phyloP scores from a whole-genome alignment of 495 filamentous ascomycete species.

The Hypomontagnella submonticulosa region DNA sequence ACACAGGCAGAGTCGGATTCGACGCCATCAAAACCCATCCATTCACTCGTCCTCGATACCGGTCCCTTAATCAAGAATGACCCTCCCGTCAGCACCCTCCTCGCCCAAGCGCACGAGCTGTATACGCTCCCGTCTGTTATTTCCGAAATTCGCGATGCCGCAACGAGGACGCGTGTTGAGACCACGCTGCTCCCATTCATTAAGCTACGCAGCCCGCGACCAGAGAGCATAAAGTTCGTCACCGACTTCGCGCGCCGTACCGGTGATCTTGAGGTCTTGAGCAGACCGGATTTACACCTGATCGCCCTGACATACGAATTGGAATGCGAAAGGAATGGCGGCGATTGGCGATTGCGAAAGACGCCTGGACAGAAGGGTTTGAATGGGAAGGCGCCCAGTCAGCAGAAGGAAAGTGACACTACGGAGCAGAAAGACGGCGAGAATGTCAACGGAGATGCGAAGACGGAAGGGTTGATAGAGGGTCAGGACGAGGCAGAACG shows the following conservation, averaged over 20 bases:
- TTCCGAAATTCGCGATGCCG: slow-evolving; percentile 87
- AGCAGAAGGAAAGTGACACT: slow-evolving; percentile 39
- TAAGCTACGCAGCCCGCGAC: slow-evolving; percentile 74
- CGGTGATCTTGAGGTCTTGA: slow-evolving; percentile 87
- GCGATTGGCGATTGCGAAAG: slow-evolving; percentile 82
- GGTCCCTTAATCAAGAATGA: slow-evolving; percentile 92
- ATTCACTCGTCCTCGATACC: slow-evolving; percentile 89
- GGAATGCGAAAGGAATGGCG: slow-evolving; percentile 83
- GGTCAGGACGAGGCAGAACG: slow-evolving; percentile 8
- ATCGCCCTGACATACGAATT: slow-evolving; percentile 92
- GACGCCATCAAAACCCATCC: slow-evolving; percentile 67
- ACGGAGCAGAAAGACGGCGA: slow-evolving; percentile 19
- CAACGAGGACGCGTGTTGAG: slow-evolving; percentile 80
- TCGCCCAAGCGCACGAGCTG: slow-evolving; percentile 78
- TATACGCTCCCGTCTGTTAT: slow-evolving; percentile 89
- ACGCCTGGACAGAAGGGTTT: slow-evolving; percentile 79
- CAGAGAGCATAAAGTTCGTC: slow-evolving; percentile 80
- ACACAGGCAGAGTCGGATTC: slow-evolving; percentile 18
- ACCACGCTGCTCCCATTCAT: slow-evolving; percentile 86
- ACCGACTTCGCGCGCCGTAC: slow-evolving; percentile 88
- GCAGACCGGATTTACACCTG: slow-evolving; percentile 86
- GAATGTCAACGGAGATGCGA: slow-evolving; percentile 5
- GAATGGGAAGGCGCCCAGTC: slow-evolving; percentile 73
- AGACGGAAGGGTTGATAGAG: not conserved
- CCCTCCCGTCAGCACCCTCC: slow-evolving; percentile 79